Evolutionary conservation across 257 asterid genomes (phyloP), one percentile per base, ranked within the genome.

Genomic region (Paraleonurus japonicus): DNA sequence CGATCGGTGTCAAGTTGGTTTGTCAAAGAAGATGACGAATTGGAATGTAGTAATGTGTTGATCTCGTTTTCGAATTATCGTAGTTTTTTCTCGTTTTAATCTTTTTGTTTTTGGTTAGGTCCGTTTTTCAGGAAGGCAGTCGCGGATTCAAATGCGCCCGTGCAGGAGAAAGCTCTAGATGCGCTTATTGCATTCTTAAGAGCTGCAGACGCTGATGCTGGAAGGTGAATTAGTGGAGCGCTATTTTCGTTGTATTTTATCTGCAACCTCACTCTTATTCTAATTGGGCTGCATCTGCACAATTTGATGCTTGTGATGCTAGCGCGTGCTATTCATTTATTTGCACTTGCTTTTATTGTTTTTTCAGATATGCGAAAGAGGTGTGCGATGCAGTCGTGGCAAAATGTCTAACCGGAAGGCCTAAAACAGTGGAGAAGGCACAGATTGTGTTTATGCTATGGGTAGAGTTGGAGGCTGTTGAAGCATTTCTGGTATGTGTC

Each of bases 391-490:
- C 98, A 62, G 80, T 95, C 22, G 97, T 95, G 71, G 96, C 95
- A 0, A 95, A 95, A 79, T 95, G 99, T 78, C 79, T 92, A 43
- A 92, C 98, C 1, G 99, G 99, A 70, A 85, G 98, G 88, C 94
- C 98, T 2, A 95, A 95, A 81, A 92, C 98, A 19, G 98, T 95
- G 76, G 99, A 95, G 85, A 95, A 95, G 86, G 92, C 99, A 10
- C 99, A 92, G 76, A 75, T 82, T 6, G 84, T 82, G 5, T 92
- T 95, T 81, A 69, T 95, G 94, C 86, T 95, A 4, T 92, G 99
- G 99, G 81, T 95, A 53, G 98, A 95, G 86, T 82, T 95, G 85
- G 99, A 95, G 85, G 99, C 99, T 58, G 90, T 85, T 43, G 99
- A 95, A 69, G 82, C 96, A 24, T 95, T 92, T 81, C 80, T 95